Conservation (phyloP, 2,329 filamentous ascomycete species). For the Pseudogymnoascus destructans region DNA sequence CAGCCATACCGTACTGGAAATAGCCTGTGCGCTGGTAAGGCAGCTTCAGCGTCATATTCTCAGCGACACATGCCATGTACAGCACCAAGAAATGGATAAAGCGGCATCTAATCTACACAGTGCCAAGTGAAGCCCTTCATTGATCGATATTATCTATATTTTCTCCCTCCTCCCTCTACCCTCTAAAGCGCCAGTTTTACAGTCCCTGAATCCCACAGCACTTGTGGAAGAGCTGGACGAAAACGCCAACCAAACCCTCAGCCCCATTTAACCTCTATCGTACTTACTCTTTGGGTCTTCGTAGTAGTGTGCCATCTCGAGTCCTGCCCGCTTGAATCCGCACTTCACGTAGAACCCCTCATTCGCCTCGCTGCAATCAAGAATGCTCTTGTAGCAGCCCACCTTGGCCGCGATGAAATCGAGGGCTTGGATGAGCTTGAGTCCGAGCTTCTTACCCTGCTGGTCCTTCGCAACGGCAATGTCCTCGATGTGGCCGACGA, state of each 20-base stretch:
- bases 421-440: slow-evolving; percentile 85
- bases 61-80: neutral
- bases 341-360: slow-evolving; percentile 98
- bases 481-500: slow-evolving; percentile 93
- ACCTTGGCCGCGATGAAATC: slow-evolving; percentile 78
- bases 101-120: neutral
- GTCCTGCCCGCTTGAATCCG: slow-evolving; percentile 78
- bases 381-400: slow-evolving; percentile 93
- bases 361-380: slow-evolving; percentile 92
- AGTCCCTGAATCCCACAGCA: slow-evolving; percentile 1
- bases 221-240: slow-evolving; percentile 2
- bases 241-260: neutral
- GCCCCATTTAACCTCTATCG: neutral
- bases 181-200: slow-evolving; percentile 3
- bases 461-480: slow-evolving; percentile 91
- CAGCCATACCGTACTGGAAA: too few species aligned
- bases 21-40: too few species aligned
- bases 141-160: slow-evolving; percentile 3
- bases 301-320: slow-evolving; percentile 97
- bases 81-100: neutral
- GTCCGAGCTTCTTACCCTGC: slow-evolving; percentile 91
- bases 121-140: neutral
- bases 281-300: slow-evolving; percentile 14
- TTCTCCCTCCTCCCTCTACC: neutral
- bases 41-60: neutral